Base-by-base conservation (phyloP, 345 rosid species). In the Eutrema yunnanense region DNA sequence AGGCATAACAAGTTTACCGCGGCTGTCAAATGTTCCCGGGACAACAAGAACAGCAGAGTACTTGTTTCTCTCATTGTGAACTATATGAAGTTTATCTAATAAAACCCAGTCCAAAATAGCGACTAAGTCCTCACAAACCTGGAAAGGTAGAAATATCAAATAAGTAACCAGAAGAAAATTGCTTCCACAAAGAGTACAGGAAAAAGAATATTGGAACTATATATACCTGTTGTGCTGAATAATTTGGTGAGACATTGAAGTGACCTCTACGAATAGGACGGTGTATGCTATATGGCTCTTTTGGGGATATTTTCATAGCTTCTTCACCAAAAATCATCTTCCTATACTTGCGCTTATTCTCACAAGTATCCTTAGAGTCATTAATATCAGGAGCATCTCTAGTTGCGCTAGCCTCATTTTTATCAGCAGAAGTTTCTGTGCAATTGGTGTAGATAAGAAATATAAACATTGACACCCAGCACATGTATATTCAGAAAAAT, bases 221-320 rank as follows among this genome's bases (percentile, higher is more conserved):
- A 70, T 14, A 26, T 44, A 91, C 99, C 93, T 90, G 96, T 80
- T 95, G 99, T 72, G 83, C 65, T 5, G 96, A 84, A 78, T 90
- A 90, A 49, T 90, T 83, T 40, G 82, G 86, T 0, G 96, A 92
- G 79, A 92, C 84, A 76, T 95, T 95, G 46, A 95, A 86, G 77
- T 92, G 99, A 59, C 97, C 99, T 70, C 97, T 85, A 54, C 97
- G 90, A 78, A 95, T 83, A 66, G 96, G 97, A 47, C 88, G 90
- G 59, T 76, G 82, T 67, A 95, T 44, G 63, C 86, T 79, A 76
- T 92, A 95, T 62, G 89, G 96, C 77, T 92, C 97, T n/a, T 80
- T 67, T 13, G 93, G 84, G 40, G 92, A 81, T 75, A 95, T 84
- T 82, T 65, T 81, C 73, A 86, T 65, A 34, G 97, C 96, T 81